These are phyloP conservation scores for Lentinula edodes DNA, from an alignment of 768 basidiomycete genomes.

Conservation along the genomic window DNA sequence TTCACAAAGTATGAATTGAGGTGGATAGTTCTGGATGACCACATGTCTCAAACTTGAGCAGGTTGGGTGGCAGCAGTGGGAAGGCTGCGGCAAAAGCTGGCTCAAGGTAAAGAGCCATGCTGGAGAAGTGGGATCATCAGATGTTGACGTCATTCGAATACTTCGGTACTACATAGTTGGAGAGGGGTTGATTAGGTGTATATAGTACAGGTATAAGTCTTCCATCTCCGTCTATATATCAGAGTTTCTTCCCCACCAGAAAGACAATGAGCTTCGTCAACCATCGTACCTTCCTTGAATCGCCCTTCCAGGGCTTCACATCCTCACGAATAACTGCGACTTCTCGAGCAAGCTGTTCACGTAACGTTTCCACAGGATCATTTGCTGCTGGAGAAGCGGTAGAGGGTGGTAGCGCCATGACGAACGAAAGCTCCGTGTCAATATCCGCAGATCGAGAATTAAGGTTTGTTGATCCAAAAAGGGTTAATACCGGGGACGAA, in stretches of 20 bases:
- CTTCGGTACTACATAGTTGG: too few species aligned
- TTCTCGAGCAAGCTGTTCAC: conserved; percentile 47
- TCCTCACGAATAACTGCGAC: conserved; percentile 44
- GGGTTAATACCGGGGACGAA: conserved; percentile 59
- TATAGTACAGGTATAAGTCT: too few species aligned
- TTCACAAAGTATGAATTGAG: too few species aligned
- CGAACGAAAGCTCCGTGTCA: conserved; percentile 87
- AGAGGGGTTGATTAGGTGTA: too few species aligned
- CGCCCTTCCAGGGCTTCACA: conserved; percentile 55
- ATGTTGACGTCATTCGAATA: too few species aligned
- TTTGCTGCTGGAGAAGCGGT: background rate
- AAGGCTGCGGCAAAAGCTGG: too few species aligned
- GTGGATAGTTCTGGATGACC: too few species aligned
- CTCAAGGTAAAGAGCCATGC: too few species aligned
- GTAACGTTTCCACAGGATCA: conserved; percentile 26
- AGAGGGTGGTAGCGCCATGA: conserved; percentile 65
- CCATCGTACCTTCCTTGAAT: conserved; percentile 49
- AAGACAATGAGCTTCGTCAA: conserved; percentile 60
- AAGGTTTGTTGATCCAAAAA: conserved; percentile 93
- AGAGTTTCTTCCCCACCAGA: conserved; percentile 37
- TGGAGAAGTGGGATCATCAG: too few species aligned
- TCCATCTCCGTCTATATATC: background rate
- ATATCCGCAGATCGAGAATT: conserved; percentile 88
- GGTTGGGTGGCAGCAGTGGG: too few species aligned
- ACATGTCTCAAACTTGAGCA: too few species aligned